These are phyloP conservation scores for Lumnitzera littorea DNA, from an alignment of 345 rosid species.

Conservation along the genomic window DNA sequence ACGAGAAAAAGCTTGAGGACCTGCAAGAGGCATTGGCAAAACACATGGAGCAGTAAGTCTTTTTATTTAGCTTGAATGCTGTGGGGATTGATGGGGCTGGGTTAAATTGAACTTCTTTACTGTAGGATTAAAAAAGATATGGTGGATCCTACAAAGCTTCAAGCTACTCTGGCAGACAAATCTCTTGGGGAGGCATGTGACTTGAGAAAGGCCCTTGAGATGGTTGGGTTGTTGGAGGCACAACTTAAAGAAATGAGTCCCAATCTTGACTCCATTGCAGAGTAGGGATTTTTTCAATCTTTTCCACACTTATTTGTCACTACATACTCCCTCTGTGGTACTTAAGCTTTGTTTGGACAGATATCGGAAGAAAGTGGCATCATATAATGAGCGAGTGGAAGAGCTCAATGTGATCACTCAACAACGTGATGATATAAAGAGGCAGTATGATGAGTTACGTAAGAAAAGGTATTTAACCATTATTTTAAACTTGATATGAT, in stretches of 20 bases:
- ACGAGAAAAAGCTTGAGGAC: constrained; percentile 72
- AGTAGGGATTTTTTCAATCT: constrained; percentile 36
- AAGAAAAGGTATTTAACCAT: constrained; percentile 54
- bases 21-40: constrained; percentile 53
- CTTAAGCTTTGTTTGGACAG: constrained; percentile 24
- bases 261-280: constrained; percentile 91
- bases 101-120: constrained; percentile 12
- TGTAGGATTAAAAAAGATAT: constrained; percentile 88
- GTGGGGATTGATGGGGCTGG: constrained; percentile 2
- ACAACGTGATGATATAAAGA: constrained; percentile 80
- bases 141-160: constrained; percentile 86
- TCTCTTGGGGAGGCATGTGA: constrained; percentile 50
- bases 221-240: constrained; percentile 69
- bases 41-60: constrained; percentile 89
- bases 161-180: constrained; percentile 55
- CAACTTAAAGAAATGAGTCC: constrained; percentile 93
- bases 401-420: constrained; percentile 71
- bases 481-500: not conserved
- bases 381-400: constrained; percentile 69
- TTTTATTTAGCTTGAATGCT: constrained; percentile 1
- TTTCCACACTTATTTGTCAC: not conserved
- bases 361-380: constrained; percentile 64
- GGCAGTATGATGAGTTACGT: constrained; percentile 79
- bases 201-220: constrained; percentile 71
- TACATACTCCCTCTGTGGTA: constrained; percentile 5